phyloP scores from a whole-genome alignment of 495 filamentous ascomycete genomes.

The Aspergillus ostianus region DNA sequence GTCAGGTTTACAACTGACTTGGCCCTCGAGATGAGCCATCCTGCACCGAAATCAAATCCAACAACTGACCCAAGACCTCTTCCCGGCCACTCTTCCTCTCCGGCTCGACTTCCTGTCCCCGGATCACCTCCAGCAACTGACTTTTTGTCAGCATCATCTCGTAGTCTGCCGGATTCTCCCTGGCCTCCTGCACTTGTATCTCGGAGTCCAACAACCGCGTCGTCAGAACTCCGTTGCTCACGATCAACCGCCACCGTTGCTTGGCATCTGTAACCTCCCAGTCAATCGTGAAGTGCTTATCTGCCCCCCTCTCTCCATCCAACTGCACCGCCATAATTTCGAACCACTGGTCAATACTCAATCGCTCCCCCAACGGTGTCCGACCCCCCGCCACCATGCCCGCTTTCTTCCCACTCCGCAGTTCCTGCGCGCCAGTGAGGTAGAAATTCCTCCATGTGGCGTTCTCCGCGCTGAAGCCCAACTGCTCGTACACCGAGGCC shows the following conservation, averaged over 20 bases:
- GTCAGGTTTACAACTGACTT: too few relatives aligned
- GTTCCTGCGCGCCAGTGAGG: conserved; percentile 19
- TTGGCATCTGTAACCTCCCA: conserved; percentile 12
- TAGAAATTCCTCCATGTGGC: conserved; percentile 27
- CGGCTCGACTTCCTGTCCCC: background rate
- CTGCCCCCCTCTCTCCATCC: conserved; percentile 16
- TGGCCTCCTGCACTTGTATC: background rate
- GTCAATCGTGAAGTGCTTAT: conserved; percentile 12
- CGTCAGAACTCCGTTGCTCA: conserved; percentile 21
- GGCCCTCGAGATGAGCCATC: too few relatives aligned
- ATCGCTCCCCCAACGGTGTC: background rate
- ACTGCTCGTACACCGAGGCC: conserved; percentile 17
- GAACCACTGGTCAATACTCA: conserved; percentile 16
- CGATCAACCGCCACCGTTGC: conserved; percentile 14
- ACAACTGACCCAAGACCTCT: background rate
- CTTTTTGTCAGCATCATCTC: background rate
- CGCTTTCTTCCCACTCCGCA: background rate
- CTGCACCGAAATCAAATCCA: too few relatives aligned
- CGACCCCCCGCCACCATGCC: too few relatives aligned
- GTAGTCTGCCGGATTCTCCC: background rate
- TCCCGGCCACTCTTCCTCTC: too few relatives aligned
- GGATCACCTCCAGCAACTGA: background rate
- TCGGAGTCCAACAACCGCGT: conserved; percentile 1
- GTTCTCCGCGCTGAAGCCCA: conserved; percentile 26
- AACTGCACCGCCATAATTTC: conserved; percentile 14